Evolutionary conservation across 164 flowering plant species (phyloP).

Genomic region (Cinnamomum micranthum): DNA sequence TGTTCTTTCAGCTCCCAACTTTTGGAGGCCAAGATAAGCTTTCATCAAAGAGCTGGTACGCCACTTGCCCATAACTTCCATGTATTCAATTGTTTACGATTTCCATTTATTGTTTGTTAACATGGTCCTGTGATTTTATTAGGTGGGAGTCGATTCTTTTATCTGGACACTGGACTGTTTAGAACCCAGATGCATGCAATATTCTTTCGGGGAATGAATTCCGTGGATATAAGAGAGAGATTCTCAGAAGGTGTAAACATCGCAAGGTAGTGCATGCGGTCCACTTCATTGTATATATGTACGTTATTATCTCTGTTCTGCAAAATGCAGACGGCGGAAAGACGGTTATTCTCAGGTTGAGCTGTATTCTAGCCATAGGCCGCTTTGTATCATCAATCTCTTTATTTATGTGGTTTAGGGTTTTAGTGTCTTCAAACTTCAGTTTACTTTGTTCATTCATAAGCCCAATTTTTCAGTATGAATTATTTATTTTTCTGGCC

Average conservation of each 20-base stretch:
- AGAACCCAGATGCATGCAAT: conserved; percentile 9
- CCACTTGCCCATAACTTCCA: background rate
- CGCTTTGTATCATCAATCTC: conserved; percentile 20
- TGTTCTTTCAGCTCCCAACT: conserved; percentile 49
- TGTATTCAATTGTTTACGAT: background rate
- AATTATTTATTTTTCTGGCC: background rate
- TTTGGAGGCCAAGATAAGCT: conserved; percentile 68
- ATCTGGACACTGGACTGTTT: conserved; percentile 25
- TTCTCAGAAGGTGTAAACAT: background rate
- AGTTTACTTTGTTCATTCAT: background rate
- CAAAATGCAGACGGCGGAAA: conserved; percentile 33
- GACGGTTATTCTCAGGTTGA: conserved; percentile 18
- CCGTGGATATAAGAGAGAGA: conserved; percentile 1
- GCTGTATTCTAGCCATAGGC: conserved; percentile 28
- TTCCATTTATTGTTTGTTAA: background rate
- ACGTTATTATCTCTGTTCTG: conserved; percentile 26
- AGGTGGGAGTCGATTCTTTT: conserved; percentile 25
- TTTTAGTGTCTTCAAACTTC: background rate
- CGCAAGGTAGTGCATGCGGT: conserved; percentile 2
- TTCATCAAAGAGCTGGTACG: conserved; percentile 13
- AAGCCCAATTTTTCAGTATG: background rate
- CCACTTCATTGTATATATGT: conserved; percentile 40
- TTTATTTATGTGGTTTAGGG: conserved; percentile 5
- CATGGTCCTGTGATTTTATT: background rate
- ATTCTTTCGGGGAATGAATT: conserved; percentile 13